phyloP scores from a whole-genome alignment of 2,329 filamentous ascomycete genomes.

The Paracoccidioides lutzii region DNA sequence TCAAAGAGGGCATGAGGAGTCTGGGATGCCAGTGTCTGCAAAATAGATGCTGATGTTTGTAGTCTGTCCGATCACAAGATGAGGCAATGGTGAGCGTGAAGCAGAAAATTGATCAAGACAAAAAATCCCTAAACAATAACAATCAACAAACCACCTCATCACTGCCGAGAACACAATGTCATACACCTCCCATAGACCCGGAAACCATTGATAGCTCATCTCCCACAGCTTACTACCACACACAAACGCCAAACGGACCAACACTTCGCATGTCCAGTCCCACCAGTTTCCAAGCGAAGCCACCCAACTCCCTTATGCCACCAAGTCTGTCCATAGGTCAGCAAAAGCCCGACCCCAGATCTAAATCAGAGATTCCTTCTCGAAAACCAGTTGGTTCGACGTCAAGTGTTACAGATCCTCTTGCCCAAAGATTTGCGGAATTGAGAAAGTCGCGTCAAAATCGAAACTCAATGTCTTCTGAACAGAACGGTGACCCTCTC shows the following conservation, averaged over 20 bases:
- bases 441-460: slow-evolving; percentile 19
- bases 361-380: slow-evolving; percentile 16
- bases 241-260: neutral
- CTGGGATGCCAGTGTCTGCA: neutral
- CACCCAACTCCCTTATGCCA: neutral
- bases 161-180: neutral
- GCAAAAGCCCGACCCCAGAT: slow-evolving; percentile 12
- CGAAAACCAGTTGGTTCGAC: slow-evolving; percentile 4
- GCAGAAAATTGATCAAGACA: slow-evolving; percentile 22
- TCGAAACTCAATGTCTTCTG: slow-evolving; percentile 4
- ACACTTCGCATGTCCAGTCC: slow-evolving; percentile 27
- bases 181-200: neutral
- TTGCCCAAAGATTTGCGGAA: slow-evolving; percentile 32
- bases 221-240: neutral
- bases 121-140: neutral
- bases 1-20: slow-evolving; percentile 15
- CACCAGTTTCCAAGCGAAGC: slow-evolving; percentile 22
- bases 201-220: neutral
- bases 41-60: slow-evolving; percentile 1
- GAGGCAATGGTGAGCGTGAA: slow-evolving; percentile 31
- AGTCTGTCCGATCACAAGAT: slow-evolving; percentile 23
- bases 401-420: slow-evolving; percentile 19
- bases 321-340: neutral
- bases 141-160: neutral
- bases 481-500: slow-evolving; percentile 7